A percentile compares a stretch with the other conserved stretches of the same genome.
phyloP scores from a whole-genome alignment of 2,329 filamentous ascomycete species.

The Trichoderma oligosporum region DNA sequence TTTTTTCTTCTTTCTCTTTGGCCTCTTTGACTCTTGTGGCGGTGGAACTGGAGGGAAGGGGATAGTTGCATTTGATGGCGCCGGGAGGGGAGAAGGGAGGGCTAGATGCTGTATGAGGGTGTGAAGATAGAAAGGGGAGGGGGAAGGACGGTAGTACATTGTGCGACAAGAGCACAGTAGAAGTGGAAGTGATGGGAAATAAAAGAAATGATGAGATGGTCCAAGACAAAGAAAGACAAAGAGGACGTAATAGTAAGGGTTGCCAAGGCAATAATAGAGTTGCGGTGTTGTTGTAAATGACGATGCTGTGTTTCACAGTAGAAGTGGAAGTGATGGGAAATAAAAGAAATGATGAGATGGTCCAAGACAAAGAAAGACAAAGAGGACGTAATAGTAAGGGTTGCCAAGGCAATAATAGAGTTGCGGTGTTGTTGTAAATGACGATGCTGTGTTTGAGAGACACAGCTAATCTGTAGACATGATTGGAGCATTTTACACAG shows the following conservation, averaged over 20 bases:
- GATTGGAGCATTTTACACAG: not conserved
- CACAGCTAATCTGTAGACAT: not conserved
- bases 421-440: not conserved
- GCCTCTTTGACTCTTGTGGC: not conserved
- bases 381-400: not conserved
- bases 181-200: not conserved
- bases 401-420: not conserved
- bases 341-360: not conserved
- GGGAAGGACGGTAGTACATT: not conserved
- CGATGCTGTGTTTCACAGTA: too few relatives aligned
- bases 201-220: not conserved
- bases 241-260: not conserved
- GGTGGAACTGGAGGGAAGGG: not conserved
- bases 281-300: not conserved
- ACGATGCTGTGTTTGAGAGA: slow-evolving; percentile 8
- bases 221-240: not conserved
- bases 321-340: not conserved
- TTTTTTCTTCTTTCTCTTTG: not conserved
- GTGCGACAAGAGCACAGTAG: slow-evolving; percentile 1
- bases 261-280: not conserved
- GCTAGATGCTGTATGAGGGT: slow-evolving; percentile 1
- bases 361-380: not conserved
- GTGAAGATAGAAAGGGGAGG: not conserved
- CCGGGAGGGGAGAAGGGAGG: not conserved
- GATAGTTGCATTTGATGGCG: slow-evolving; percentile 17